Base-by-base conservation (phyloP, 83 land plant genomes). In the Thuja plicata region DNA sequence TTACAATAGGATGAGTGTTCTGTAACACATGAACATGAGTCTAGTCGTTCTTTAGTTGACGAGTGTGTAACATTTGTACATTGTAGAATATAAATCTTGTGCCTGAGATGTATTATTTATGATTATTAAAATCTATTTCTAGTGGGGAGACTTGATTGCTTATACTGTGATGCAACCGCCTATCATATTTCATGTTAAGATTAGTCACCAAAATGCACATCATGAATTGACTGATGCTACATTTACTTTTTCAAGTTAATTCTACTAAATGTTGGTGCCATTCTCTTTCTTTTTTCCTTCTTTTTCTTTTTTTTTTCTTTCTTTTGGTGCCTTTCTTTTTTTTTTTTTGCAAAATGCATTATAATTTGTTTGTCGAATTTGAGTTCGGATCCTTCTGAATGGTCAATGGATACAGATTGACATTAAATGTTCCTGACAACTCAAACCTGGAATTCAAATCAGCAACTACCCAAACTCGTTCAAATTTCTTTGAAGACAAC, bases 1-100 rank as follows among this genome's bases (percentile, higher is more conserved):
- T 89, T 34, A 32, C 19, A 80, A 37, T 87, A 87, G 43, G 87
- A 87, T 45, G 21, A 35, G 55, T 35, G 24, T 87, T 48, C 35
- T 50, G 89, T 86, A 89, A 16, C 37, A 19, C 11, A 34, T 32
- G 48, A 32, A 27, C 35, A 19, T 34, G 79, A 76, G 15, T 76
- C 17, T 76, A 34, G 38, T 76, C 35, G 35, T 76, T 12, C 79
- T 76, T 73, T 21, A 32, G 78, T 10, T 24, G 32, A 32, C 35
- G 15, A 24, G 30, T 34, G 38, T 76, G 35, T 32, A 76, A 35
- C 19, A 76, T 32, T 11, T 76, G 6, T 35, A 76, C 13, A 34
- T 76, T 35, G 12, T 76, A 34, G 9, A 76, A 34, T 76, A 76
- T 16, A 32, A 73, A 66, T 24, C 79, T 8, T 76, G 38, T 34